Evolutionary conservation across 192 early-diverging fungal species (phyloP), one percentile per base, ranked within the genome.

Genomic region (Gigaspora rosea): DNA sequence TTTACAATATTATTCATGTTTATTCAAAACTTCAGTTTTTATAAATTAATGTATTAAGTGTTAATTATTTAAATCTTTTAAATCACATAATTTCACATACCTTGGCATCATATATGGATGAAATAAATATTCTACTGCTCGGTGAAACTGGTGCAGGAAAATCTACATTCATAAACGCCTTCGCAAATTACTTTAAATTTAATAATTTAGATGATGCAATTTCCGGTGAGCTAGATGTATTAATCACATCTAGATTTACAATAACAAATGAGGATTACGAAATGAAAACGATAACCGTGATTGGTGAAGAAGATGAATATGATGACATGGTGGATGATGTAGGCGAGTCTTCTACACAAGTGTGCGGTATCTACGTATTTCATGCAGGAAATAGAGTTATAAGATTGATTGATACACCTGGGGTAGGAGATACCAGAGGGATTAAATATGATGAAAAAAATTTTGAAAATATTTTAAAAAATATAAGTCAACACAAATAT

Each of bases 101-200:
- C 1, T 27, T 27, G 27, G 27, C 27, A 27, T 1, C 27, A 27
- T 27, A 27, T 27, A 27, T 27, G 27, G 27, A 81, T 13, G 61
- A 63, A 8, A 63, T 63, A 10, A 63, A 63, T 5, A 63, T 63
- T 5, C 10, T 63, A 63, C 32, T 63, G 13, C 61, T 64, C 4
- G 62, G 62, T 16, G 33, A 64, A 35, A 64, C 80, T 10, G 80
- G 80, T 1, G 80, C 78, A 63, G 77, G 80, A 27, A 81, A 78
- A 58, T 81, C 80, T 4, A 81, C 77, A 10, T 81, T 78, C 69
- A 81, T 81, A 69, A 81, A 81, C 47, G 58, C 72, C 58, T 78
- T 81, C 63, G 77, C 65, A 57, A 81, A 81, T 71, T 81, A 81
- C 50, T 63, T 81, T 12, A 63, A 46, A 69, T 78, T 74, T 61